Base-by-base conservation (phyloP, 441 rosid genomes). In the California macrophylla region DNA sequence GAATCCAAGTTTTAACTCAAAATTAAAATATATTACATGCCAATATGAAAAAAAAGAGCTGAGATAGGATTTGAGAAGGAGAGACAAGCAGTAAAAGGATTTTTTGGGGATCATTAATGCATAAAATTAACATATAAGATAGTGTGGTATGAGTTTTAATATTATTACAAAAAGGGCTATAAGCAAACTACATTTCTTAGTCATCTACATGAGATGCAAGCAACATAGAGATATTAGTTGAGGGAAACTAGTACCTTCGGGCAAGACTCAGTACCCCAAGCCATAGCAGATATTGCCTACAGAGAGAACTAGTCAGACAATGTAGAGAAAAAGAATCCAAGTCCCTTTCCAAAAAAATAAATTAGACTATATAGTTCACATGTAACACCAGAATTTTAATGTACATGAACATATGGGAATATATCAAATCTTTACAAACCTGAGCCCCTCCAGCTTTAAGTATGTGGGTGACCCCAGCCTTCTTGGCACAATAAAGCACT, bases 381-480 rank as follows among this genome's bases (percentile, higher is more conserved):
- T 50, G 58, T n/a, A 50, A 42, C 69, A 69, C 25, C 1, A 72
- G 18, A 24, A 7, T 12, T 25, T 8, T 29, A 58, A 77, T 42
- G 40, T 34, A 10, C 34, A 69, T 21, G 21, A 60, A 24, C 24
- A 74, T n/a, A 34, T 4, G 26, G 16, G 30, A 28, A 71, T 15
- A 23, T 29, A 26, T 74, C 70, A 6, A 66, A 77, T 47, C 66
- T 29, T 67, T 71, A 23, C 78, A 74, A 45, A 93, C 96, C 96
- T 93, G 98, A 23, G 97, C 97, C 75, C 97, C 97, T 61, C 97
- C 97, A 62, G 95, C 98, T 83, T 91, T 91, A 63, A 93, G 92
- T 52, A 93, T 87, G 81, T 88, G 93, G 64, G 95, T 93, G 21
- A 93, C 97, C 74, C 98, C 95, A 40, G 93, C 96, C 73, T 75